Evolutionary conservation across 257 asterid genomes (phyloP).

Genomic region (Hygrophila difformis): DNA sequence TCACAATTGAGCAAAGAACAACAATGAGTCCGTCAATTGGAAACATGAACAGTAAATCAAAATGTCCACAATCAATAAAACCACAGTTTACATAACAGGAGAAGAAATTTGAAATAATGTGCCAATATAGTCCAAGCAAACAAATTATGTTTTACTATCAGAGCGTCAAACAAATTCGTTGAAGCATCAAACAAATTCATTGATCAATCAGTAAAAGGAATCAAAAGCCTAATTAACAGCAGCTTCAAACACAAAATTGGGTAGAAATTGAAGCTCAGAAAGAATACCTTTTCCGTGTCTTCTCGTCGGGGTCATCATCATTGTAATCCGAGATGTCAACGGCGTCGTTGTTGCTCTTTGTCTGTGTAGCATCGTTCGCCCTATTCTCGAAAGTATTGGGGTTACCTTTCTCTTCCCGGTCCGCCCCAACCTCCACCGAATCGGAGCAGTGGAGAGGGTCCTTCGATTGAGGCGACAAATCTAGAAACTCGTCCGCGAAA

Average conservation of each 20-base stretch:
- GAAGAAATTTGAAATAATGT: no score
- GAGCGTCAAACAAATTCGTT: no score
- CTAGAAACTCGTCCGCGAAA: constrained; percentile 35
- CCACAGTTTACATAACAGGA: no score
- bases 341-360: constrained; percentile 7
- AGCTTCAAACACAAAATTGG: not conserved
- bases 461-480: constrained; percentile 28
- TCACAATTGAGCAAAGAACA: no score
- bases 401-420: constrained; percentile 22
- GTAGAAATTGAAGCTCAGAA: not conserved
- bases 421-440: constrained; percentile 22
- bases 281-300: constrained; percentile 69
- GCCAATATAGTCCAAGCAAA: no score
- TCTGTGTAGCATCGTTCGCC: not conserved
- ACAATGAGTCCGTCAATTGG: no score
- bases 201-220: not conserved
- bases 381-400: constrained; percentile 9
- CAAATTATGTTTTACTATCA: no score
- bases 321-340: constrained; percentile 15
- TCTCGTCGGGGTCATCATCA: constrained; percentile 40
- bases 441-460: constrained; percentile 27
- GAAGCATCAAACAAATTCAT: no score
- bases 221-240: not conserved
- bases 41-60: no score
- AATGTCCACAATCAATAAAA: no score